These are phyloP conservation scores for Gossypium ekmanianum DNA, from an alignment of 345 rosid genomes.

Conservation along the genomic window DNA sequence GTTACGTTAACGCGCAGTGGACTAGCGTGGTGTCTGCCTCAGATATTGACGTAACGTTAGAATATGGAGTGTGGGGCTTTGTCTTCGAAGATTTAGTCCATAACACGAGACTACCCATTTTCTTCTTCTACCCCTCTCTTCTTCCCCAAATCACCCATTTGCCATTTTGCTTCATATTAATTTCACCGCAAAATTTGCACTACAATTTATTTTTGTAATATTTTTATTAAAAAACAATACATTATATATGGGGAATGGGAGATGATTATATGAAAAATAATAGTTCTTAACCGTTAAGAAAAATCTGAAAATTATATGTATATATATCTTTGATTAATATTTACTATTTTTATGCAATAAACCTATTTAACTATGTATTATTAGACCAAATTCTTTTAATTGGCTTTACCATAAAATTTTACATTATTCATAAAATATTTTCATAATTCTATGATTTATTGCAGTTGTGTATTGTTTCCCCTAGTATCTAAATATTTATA, in stretches of 20 bases:
- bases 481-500: too few relatives aligned
- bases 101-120: not conserved
- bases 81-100: not conserved
- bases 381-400: not conserved
- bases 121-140: not conserved
- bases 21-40: conserved; percentile 33
- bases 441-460: not conserved
- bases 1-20: conserved; percentile 42
- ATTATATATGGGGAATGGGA: too few relatives aligned
- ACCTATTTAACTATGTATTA: not conserved
- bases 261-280: too few relatives aligned
- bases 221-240: too few relatives aligned
- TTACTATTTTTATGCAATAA: too few relatives aligned
- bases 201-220: too few relatives aligned
- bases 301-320: too few relatives aligned
- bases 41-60: conserved; percentile 25
- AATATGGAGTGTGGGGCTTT: conserved; percentile 16
- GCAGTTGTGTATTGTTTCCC: too few relatives aligned
- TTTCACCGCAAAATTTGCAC: not conserved
- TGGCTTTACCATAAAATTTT: not conserved
- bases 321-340: too few relatives aligned
- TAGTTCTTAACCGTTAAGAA: too few relatives aligned
- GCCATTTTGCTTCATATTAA: not conserved
- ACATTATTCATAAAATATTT: not conserved
- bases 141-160: not conserved